Percentiles rank a stretch among this genome's conserved stretches.
Evolutionary conservation across 2,329 filamentous ascomycete species (phyloP).

Genomic region (Fusarium solani-melongenae): DNA sequence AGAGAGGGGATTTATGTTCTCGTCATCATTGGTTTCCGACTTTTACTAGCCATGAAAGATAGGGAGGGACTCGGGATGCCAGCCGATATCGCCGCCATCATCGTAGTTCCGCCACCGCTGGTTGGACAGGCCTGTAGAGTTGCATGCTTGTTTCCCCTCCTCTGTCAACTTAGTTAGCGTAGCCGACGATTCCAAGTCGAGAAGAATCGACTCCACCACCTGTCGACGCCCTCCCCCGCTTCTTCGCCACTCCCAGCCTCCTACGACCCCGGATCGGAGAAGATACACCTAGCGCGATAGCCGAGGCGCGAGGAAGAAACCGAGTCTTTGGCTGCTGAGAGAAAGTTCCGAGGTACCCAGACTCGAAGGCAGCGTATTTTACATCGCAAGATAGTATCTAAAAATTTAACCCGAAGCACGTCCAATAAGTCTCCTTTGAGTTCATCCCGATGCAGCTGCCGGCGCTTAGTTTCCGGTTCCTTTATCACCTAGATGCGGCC

Average conservation of each 20-base stretch:
- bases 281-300: background rate
- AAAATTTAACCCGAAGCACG: background rate
- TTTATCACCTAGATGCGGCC: background rate
- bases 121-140: conserved; percentile 4
- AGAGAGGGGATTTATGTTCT: background rate
- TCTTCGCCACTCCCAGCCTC: background rate
- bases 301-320: background rate
- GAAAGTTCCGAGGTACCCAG: background rate
- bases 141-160: conserved; percentile 3
- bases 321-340: background rate
- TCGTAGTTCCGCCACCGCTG: background rate
- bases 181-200: conserved; percentile 11
- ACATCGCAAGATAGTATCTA: background rate
- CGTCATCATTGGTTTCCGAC: background rate
- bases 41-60: background rate
- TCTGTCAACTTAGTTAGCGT: conserved; percentile 19
- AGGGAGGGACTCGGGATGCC: conserved; percentile 14
- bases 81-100: background rate
- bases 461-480: background rate
- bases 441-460: background rate
- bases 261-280: background rate
- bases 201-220: background rate
- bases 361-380: background rate
- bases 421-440: background rate
- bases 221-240: background rate